Conservation (phyloP, 2,329 filamentous ascomycete species). For the Colletotrichum horii region DNA sequence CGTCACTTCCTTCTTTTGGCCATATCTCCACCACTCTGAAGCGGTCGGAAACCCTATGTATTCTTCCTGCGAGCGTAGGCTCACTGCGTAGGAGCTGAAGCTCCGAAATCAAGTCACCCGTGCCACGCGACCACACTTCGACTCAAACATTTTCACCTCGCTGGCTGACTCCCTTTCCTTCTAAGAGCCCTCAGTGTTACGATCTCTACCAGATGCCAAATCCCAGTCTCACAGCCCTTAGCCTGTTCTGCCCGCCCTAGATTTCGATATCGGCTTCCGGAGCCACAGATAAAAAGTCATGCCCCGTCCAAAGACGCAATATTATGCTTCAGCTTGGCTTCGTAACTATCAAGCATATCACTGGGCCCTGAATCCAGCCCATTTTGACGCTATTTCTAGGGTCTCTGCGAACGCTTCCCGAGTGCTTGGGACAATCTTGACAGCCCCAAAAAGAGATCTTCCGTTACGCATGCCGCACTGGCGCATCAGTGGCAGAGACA, state of each 20-base stretch:
- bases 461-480: not conserved
- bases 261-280: not conserved
- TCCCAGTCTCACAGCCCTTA: not conserved
- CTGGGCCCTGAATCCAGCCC: not conserved
- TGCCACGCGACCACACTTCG: not conserved
- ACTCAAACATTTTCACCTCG: not conserved
- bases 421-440: not conserved
- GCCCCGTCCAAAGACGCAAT: not conserved
- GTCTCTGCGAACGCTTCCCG: not conserved
- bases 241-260: not conserved
- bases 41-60: conserved; percentile 7
- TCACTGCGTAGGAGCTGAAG: conserved; percentile 6
- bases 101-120: not conserved
- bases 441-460: not conserved
- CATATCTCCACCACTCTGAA: conserved; percentile 2
- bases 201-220: not conserved
- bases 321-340: not conserved
- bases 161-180: not conserved
- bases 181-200: not conserved
- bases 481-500: not conserved
- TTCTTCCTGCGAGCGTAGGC: not conserved
- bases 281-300: not conserved
- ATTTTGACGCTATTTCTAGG: not conserved
- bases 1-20: conserved; percentile 3
- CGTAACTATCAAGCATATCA: not conserved